Percentiles rank a stretch among this genome's conserved stretches.
Conservation (phyloP, 1,139 yeast species). For the Candida dubliniensis region DNA sequence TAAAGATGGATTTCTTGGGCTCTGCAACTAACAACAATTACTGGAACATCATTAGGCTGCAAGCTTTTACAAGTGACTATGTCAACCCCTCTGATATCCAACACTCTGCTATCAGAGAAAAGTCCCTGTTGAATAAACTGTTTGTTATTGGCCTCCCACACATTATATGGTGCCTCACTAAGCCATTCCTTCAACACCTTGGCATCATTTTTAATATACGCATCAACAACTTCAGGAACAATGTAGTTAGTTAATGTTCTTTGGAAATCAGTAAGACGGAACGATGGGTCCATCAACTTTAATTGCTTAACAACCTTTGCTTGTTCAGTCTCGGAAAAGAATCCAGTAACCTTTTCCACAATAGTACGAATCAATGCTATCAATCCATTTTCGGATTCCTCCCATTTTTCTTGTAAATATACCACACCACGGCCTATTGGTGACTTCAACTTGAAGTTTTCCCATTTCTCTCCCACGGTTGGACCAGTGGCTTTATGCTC, state of each 20-base stretch:
- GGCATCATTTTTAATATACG: constrained; percentile 91
- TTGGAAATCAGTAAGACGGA: constrained; percentile 77
- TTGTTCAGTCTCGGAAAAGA: constrained; percentile 94
- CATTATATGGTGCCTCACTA: constrained; percentile 95
- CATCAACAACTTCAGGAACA: constrained; percentile 93
- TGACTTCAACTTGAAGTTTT: constrained; percentile 65
- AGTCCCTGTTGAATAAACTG: constrained; percentile 90
- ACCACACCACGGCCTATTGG: constrained; percentile 67
- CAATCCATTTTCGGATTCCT: constrained; percentile 93
- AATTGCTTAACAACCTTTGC: constrained; percentile 87
- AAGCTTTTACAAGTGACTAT: constrained; percentile 84
- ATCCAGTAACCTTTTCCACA: constrained; percentile 76
- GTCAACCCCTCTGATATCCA: constrained; percentile 95
- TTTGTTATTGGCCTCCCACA: constrained; percentile 92
- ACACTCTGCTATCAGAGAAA: constrained; percentile 85
- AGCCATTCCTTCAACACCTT: constrained; percentile 84
- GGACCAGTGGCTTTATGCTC: constrained; percentile 76
- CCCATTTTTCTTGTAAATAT: constrained; percentile 73
- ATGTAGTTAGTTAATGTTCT: constrained; percentile 87
- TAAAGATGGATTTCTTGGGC: constrained; percentile 94
- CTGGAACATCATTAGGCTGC: constrained; percentile 93
- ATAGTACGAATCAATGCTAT: constrained; percentile 79
- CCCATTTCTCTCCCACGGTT: constrained; percentile 67
- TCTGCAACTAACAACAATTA: constrained; percentile 89
- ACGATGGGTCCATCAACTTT: constrained; percentile 86